Evolutionary conservation across 768 basidiomycete genomes (phyloP), one percentile per base, ranked within the genome.

Genomic region (Podaxis sp.): DNA sequence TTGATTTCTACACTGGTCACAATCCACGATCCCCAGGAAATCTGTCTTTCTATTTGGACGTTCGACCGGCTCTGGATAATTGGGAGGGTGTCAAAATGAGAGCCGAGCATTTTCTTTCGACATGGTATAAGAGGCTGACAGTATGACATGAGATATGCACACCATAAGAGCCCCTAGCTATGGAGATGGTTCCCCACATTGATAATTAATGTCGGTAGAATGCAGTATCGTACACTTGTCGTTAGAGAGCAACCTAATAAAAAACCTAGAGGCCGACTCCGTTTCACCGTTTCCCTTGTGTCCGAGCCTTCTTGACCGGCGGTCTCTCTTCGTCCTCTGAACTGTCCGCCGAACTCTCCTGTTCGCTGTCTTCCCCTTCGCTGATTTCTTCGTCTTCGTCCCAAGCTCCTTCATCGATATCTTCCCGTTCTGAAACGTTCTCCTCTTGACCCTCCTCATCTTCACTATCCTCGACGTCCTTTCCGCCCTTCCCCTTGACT

Each of bases 1-100:
- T 99, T 69, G 97, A 99, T 76, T 99, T 98, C 75, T 99, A 99
- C 78, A 91, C 92, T 2, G 96, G 96, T 17, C 85, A 85, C 37
- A 77, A 73, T 50, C 69, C 77, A 25, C 77, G 74, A 12, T 68
- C 84, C 11, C 73, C 79, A 24, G 80, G 77, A 62, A 82, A 85
- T 60, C 75, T 92, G 13, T 93, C 94, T 0, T 98, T 99, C 75
- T 96, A 88, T 75, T 84, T 99, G 25, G 97, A 99, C 68, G 94
- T 91, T 17, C 84, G 97, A 47, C 97, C 97, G 1, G 96, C 97
- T 7, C 72, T 98, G 53, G 96, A 98, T 71, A 92, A 80, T 66
- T 96, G 91, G 93, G 96, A 96, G 70, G 93, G 91, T n/a, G 80
- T 93, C 11, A 86, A 87, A 70, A 91, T 97, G 89, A 86, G 95